Percentiles rank a stretch among this genome's conserved stretches.
Conservation (phyloP, 176 grass and related monocot genomes). For the Melocanna baccifera region DNA sequence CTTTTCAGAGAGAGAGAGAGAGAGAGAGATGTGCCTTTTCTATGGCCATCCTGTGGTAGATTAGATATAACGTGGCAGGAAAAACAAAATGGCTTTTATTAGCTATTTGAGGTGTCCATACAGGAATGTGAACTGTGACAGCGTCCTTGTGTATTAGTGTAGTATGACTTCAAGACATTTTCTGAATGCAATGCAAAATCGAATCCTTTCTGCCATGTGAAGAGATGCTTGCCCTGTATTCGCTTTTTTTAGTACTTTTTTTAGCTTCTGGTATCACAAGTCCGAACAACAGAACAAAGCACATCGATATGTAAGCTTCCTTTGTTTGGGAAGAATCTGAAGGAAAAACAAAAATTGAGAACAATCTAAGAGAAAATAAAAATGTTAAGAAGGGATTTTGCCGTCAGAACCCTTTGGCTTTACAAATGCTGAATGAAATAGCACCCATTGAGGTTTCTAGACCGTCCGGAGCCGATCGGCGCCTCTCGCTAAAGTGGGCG, state of each 20-base stretch:
- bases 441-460: too few relatives aligned
- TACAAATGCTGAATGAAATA: too few relatives aligned
- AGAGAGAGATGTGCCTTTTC: constrained; percentile 32
- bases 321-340: too few relatives aligned
- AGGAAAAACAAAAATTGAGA: too few relatives aligned
- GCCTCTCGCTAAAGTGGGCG: too few relatives aligned
- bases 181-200: neutral
- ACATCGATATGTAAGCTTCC: too few relatives aligned
- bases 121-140: neutral
- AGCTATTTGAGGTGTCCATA: neutral
- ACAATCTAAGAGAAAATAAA: too few relatives aligned
- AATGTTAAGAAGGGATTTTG: too few relatives aligned
- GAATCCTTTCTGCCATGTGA: neutral
- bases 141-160: neutral
- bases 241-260: neutral
- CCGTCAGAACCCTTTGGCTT: too few relatives aligned
- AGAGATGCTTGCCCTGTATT: too few relatives aligned
- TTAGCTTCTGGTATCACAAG: neutral
- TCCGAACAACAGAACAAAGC: too few relatives aligned
- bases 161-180: neutral
- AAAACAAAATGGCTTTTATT: neutral
- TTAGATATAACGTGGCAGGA: neutral
- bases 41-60: constrained; percentile 26
- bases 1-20: constrained; percentile 11
- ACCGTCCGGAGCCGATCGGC: too few relatives aligned